Evolutionary conservation across 257 asterid genomes (phyloP), one percentile per base, ranked within the genome.

Genomic region (Agastache rugosa): DNA sequence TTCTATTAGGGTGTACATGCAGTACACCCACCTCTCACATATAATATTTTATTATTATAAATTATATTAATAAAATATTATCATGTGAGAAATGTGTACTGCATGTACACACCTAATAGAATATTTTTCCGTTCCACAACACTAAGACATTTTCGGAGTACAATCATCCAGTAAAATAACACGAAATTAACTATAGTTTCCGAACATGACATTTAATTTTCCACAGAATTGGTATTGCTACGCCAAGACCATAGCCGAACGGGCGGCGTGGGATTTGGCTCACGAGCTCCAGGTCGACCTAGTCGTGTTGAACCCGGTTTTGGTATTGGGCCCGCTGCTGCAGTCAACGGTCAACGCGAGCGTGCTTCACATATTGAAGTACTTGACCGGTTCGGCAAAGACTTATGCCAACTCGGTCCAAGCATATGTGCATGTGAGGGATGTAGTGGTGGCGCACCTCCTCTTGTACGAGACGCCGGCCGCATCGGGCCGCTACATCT

Each of bases 181-280:
- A 29, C 34, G 5, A 29, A 29, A 29, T 29, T 29, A 29, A 29
- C 34, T 29, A 29, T 29, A 29, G 34, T 3, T 29, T 29, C 3
- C 5, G 34, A 8, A 9, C 1, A 25, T 5, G 17, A 44, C 22
- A 3, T 1, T n/a, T n/a, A n/a, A n/a, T n/a, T 61, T 19, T 31
- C n/a, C 1, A 20, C 20, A 90, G 93, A 90, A 90, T 70, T 92
- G 97, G 97, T 92, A 92, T 79, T 92, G 97, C 86, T 94, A 90
- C 10, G 97, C 96, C 31, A 94, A 94, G 80, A 82, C 86, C 0
- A 93, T 94, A 80, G 97, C 97, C 0, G 97, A 94, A 31, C 77
- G 81, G 74, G 93, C 87, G 48, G 96, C 97, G 2, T 81, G 92
- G 91, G 90, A 87, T 1, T 65, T 66, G 67, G 93, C 96, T 2